phyloP scores from a whole-genome alignment of 768 basidiomycete species.

The Calocera cornea region DNA sequence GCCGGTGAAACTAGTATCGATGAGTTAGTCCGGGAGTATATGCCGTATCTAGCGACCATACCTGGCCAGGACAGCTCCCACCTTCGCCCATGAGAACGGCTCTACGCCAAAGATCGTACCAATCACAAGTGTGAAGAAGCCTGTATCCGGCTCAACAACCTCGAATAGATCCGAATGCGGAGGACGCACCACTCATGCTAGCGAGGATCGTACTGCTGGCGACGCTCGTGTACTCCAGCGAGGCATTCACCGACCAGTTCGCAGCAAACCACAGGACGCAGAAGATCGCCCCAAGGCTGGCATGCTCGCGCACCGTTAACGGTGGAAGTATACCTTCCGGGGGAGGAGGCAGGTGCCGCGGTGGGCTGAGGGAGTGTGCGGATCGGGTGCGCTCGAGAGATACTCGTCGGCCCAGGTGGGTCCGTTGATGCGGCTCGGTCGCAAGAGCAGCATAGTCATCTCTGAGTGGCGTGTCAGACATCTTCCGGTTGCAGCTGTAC shows the following conservation, averaged over 20 bases:
- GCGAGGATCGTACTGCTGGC: slow-evolving; percentile 87
- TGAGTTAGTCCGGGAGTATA: background rate
- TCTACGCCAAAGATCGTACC: slow-evolving; percentile 77
- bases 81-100: slow-evolving; percentile 52
- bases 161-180: background rate
- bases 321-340: slow-evolving; percentile 22
- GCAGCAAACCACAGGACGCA: slow-evolving; percentile 88
- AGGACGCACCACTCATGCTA: slow-evolving; percentile 65
- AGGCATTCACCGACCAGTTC: slow-evolving; percentile 79
- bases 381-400: background rate
- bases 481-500: background rate
- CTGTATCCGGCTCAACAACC: slow-evolving; percentile 28
- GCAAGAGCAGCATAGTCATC: background rate
- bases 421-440: background rate
- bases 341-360: background rate
- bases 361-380: slow-evolving; percentile 3
- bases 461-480: background rate
- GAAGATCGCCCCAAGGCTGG: slow-evolving; percentile 61
- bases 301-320: slow-evolving; percentile 57
- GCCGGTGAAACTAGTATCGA: slow-evolving; percentile 49
- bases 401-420: background rate
- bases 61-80: slow-evolving; percentile 69
- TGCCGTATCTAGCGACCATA: slow-evolving; percentile 49
- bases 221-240: slow-evolving; percentile 84
- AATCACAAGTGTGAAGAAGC: slow-evolving; percentile 82